Conservation (phyloP, 2,329 filamentous ascomycete species). For the Ophiocordyceps camponoti-rufipedis region DNA sequence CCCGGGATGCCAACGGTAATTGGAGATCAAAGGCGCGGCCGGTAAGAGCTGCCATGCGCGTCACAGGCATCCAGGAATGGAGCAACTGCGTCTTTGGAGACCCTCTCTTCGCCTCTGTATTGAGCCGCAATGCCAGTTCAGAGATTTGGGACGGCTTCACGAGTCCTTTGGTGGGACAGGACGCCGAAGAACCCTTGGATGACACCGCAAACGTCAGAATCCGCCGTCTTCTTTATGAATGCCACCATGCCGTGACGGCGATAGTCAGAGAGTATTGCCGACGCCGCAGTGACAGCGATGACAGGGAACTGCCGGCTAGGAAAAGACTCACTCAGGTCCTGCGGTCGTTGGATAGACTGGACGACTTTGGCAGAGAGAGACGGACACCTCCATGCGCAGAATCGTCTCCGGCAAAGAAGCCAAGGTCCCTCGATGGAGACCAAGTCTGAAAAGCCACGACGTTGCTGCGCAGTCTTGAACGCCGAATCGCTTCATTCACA, state of each 20-base stretch:
- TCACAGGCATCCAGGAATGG: slow-evolving; percentile 30
- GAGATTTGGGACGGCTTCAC: slow-evolving; percentile 30
- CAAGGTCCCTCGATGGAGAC: slow-evolving; percentile 11
- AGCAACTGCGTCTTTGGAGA: slow-evolving; percentile 41
- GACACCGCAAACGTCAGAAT: slow-evolving; percentile 22
- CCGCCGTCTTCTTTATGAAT: slow-evolving; percentile 36
- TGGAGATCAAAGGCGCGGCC: background rate
- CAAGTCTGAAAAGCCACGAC: background rate
- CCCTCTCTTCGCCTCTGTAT: slow-evolving; percentile 31
- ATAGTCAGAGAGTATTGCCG: slow-evolving; percentile 39
- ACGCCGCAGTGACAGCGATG: slow-evolving; percentile 26
- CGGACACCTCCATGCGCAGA: slow-evolving; percentile 20
- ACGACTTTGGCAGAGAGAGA: slow-evolving; percentile 11
- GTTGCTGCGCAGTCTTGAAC: background rate
- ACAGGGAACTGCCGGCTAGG: slow-evolving; percentile 32
- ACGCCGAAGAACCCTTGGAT: slow-evolving; percentile 17
- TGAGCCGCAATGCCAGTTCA: slow-evolving; percentile 23
- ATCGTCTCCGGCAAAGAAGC: slow-evolving; percentile 25
- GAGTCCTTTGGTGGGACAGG: slow-evolving; percentile 4
- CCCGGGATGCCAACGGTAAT: slow-evolving; percentile 1
- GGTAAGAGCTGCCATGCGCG: background rate
- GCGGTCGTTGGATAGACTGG: slow-evolving; percentile 23
- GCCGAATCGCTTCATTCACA: background rate
- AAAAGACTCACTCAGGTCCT: slow-evolving; percentile 29
- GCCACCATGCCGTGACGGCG: slow-evolving; percentile 33